Evolutionary conservation across 129 eudicot species (phyloP).

Genomic region (Chrysanthemum lavandulifolium): DNA sequence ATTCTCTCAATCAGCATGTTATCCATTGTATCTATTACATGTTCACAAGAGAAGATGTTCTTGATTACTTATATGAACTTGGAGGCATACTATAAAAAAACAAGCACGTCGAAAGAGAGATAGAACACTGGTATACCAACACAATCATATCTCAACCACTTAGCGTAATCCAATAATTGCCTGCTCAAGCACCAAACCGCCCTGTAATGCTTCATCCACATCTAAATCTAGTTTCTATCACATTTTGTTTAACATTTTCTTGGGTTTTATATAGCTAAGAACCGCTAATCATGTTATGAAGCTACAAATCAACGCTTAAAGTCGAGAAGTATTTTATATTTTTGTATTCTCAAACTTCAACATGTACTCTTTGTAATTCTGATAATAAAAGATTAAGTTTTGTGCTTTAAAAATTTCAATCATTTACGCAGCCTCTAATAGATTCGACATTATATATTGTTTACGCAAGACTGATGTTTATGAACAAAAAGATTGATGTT

Average conservation of each 20-base stretch:
- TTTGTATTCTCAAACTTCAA: neutral
- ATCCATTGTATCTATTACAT: neutral
- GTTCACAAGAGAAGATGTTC: too few relatives aligned
- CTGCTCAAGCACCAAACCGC: neutral
- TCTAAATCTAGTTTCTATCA: conserved; percentile 16
- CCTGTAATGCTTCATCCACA: conserved; percentile 4
- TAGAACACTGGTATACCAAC: neutral
- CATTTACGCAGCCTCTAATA: neutral
- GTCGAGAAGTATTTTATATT: neutral
- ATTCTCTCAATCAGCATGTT: neutral
- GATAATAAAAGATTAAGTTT: neutral
- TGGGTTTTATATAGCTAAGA: conserved; percentile 21
- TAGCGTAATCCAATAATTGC: too few relatives aligned
- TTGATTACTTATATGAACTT: too few relatives aligned
- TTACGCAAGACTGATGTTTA: neutral
- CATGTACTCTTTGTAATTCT: neutral
- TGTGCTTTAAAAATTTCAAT: neutral
- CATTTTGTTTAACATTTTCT: conserved; percentile 16
- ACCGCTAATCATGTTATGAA: neutral
- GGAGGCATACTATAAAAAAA: neutral
- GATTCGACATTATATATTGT: neutral
- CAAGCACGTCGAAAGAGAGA: conserved; percentile 12
- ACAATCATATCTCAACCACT: neutral
- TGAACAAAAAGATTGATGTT: too few relatives aligned
- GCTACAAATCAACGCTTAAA: neutral